Evolutionary conservation across 805 yeast genomes (phyloP).

Genomic region (Hanseniaspora occidentalis): DNA sequence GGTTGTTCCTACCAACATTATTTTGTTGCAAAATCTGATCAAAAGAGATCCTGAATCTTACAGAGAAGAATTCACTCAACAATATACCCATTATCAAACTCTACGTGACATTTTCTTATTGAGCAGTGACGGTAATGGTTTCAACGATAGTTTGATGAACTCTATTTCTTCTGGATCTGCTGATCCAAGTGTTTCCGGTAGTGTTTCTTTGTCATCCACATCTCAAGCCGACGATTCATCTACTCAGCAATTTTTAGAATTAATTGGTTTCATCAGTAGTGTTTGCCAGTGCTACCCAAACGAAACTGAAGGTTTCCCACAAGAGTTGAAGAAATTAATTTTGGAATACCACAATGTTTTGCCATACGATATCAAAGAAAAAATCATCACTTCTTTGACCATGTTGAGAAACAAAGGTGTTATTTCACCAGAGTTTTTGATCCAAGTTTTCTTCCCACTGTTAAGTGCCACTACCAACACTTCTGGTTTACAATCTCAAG

Average conservation of each 20-base stretch:
- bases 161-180: constrained; percentile 34
- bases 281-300: constrained; percentile 84
- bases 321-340: constrained; percentile 59
- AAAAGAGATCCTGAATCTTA: constrained; percentile 91
- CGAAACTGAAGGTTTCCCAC: constrained; percentile 76
- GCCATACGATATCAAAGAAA: constrained; percentile 78
- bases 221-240: not conserved
- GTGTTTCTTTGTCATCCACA: constrained; percentile 4
- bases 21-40: constrained; percentile 80
- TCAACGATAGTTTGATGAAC: constrained; percentile 7
- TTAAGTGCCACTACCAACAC: constrained; percentile 25
- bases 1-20: constrained; percentile 81
- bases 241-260: constrained; percentile 38
- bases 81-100: constrained; percentile 85
- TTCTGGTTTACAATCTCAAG: constrained; percentile 31
- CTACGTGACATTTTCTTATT: constrained; percentile 74
- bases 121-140: constrained; percentile 27
- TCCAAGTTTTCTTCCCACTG: constrained; percentile 82
- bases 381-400: constrained; percentile 76
- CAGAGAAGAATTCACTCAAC: constrained; percentile 86
- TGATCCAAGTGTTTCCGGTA: constrained; percentile 7
- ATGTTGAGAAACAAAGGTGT: constrained; percentile 82
- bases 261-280: constrained; percentile 84
- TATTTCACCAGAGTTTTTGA: constrained; percentile 64
- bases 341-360: constrained; percentile 68